These are phyloP conservation scores for Astraeus odoratus DNA, from an alignment of 768 basidiomycete species.

Conservation along the genomic window DNA sequence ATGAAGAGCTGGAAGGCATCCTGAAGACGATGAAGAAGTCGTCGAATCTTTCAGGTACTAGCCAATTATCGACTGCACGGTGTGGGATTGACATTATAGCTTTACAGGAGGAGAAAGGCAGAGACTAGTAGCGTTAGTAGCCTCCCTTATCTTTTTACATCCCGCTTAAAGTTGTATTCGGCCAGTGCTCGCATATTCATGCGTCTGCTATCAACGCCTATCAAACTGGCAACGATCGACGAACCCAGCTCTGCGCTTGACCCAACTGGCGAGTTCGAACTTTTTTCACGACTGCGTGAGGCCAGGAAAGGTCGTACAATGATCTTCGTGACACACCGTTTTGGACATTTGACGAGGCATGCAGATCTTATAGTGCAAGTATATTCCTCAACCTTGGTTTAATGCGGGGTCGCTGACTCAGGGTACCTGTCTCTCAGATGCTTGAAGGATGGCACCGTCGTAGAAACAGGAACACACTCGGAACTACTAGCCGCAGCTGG, in stretches of 20 bases:
- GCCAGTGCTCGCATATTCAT: conserved; percentile 34
- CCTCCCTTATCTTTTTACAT: not conserved
- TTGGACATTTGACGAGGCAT: conserved; percentile 30
- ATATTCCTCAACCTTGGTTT: not conserved
- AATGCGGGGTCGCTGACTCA: not conserved
- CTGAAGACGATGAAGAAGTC: conserved; percentile 15
- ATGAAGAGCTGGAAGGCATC: conserved; percentile 9
- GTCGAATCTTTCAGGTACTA: conserved; percentile 18
- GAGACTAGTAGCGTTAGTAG: conserved; percentile 20
- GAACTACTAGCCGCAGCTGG: conserved; percentile 24
- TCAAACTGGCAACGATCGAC: conserved; percentile 28
- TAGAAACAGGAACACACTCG: conserved; percentile 28
- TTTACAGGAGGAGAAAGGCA: conserved; percentile 26
- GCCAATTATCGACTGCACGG: not conserved
- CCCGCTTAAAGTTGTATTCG: not conserved
- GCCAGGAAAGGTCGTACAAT: conserved; percentile 29
- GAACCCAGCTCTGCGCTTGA: conserved; percentile 35
- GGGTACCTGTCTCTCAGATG: conserved; percentile 15
- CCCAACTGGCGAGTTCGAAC: conserved; percentile 27
- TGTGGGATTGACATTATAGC: not conserved
- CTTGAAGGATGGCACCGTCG: conserved; percentile 26
- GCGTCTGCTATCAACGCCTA: conserved; percentile 27
- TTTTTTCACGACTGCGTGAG: conserved; percentile 23
- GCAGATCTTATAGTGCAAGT: conserved; percentile 34
- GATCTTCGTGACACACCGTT: conserved; percentile 36